A percentile compares a stretch with the other conserved stretches of the same genome.
These are phyloP conservation scores for Albifimbria verrucaria DNA, from an alignment of 2,329 filamentous ascomycete species.

Conservation along the genomic window DNA sequence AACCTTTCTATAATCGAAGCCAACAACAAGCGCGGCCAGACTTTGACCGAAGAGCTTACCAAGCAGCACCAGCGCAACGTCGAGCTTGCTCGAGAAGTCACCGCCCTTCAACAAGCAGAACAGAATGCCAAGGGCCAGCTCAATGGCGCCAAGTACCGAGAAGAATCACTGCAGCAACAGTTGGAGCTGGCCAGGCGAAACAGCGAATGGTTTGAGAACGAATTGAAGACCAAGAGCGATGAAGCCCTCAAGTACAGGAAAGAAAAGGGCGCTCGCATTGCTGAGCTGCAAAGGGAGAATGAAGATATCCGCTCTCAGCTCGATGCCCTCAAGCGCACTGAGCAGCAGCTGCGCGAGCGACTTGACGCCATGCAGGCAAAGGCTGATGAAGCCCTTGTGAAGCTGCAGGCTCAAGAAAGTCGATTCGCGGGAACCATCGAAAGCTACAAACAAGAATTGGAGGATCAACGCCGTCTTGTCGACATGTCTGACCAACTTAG, in stretches of 20 bases:
- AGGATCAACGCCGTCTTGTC: constrained; percentile 75
- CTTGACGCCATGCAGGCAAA: constrained; percentile 83
- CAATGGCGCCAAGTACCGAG: constrained; percentile 81
- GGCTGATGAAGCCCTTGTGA: constrained; percentile 77
- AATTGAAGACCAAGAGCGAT: constrained; percentile 83
- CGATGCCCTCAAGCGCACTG: constrained; percentile 74
- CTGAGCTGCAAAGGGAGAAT: constrained; percentile 82
- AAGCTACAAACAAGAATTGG: constrained; percentile 81
- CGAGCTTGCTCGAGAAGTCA: constrained; percentile 78
- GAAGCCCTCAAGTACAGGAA: constrained; percentile 90
- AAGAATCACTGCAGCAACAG: constrained; percentile 87
- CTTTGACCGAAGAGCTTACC: constrained; percentile 80
- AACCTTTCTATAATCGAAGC: constrained; percentile 85
- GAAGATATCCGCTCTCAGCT: constrained; percentile 78
- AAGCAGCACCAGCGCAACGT: constrained; percentile 86
- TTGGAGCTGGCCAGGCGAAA: constrained; percentile 84
- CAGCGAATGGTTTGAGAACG: constrained; percentile 88
- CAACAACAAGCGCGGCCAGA: constrained; percentile 83
- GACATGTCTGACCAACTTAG: constrained; percentile 77
- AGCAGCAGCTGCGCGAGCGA: constrained; percentile 75
- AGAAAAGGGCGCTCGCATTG: constrained; percentile 86
- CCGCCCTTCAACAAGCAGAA: constrained; percentile 75
- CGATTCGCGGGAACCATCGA: constrained; percentile 79
- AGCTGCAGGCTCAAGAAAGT: constrained; percentile 83
- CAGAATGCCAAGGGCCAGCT: constrained; percentile 78